These are phyloP conservation scores for Citrus inodora DNA, from an alignment of 345 rosid species.

Conservation along the genomic window DNA sequence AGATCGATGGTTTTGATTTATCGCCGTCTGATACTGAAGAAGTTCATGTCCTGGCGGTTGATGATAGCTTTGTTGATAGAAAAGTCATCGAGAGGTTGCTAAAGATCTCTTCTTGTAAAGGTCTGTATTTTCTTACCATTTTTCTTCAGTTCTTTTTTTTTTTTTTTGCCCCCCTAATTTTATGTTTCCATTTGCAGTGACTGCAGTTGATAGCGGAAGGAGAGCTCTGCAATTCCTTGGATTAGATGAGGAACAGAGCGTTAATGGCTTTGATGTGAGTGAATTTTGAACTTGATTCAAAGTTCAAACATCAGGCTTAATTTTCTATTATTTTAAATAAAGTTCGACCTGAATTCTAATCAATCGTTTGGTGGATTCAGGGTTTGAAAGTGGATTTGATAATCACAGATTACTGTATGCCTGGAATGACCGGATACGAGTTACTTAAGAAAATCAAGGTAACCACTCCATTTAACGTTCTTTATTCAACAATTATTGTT, in stretches of 20 bases:
- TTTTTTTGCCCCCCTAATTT: neutral
- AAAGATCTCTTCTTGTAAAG: constrained; percentile 73
- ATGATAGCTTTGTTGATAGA: constrained; percentile 84
- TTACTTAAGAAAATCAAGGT: constrained; percentile 94
- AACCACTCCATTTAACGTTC: neutral
- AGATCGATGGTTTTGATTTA: constrained; percentile 37
- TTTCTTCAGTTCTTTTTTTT: neutral
- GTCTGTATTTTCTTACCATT: constrained; percentile 24
- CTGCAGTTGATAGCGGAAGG: constrained; percentile 86
- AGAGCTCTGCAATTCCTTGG: constrained; percentile 87
- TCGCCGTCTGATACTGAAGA: constrained; percentile 45
- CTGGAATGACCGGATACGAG: constrained; percentile 98
- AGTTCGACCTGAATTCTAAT: neutral
- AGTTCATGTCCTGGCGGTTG: constrained; percentile 90
- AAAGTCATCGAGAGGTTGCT: constrained; percentile 86
- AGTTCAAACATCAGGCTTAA: neutral
- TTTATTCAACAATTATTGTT: neutral
- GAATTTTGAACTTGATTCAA: neutral
- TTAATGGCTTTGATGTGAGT: constrained; percentile 45
- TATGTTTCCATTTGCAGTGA: constrained; percentile 44
- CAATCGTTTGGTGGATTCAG: constrained; percentile 25
- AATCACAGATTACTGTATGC: constrained; percentile 98
- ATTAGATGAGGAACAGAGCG: constrained; percentile 54
- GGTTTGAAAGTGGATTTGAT: constrained; percentile 82
- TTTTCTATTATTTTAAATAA: neutral